A percentile compares a stretch with the other conserved stretches of the same genome.
Conservation (phyloP, 352 stramenopile species). For the Pythium brassicae region DNA sequence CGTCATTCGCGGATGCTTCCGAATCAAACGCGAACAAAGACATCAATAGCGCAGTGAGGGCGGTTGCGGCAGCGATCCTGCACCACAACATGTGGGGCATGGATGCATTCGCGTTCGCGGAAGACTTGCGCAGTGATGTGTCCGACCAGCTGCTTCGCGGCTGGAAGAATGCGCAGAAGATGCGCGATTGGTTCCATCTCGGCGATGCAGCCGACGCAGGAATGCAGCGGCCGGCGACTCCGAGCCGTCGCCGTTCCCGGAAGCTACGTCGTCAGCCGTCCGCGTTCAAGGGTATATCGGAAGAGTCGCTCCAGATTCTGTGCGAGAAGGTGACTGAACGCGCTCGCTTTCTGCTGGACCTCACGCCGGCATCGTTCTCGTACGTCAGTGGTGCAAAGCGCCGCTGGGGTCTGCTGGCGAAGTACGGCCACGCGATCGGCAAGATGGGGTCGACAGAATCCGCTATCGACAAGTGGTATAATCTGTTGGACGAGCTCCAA, state of each 20-base stretch:
- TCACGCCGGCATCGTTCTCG: slow-evolving; percentile 71
- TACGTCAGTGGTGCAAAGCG: slow-evolving; percentile 68
- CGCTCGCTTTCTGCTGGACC: slow-evolving; percentile 64
- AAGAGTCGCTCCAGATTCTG: slow-evolving; percentile 62
- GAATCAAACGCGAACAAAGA: slow-evolving; percentile 27
- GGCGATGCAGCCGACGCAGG: slow-evolving; percentile 64
- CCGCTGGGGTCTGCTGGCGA: slow-evolving; percentile 63
- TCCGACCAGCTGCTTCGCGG: slow-evolving; percentile 63
- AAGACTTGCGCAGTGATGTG: slow-evolving; percentile 51
- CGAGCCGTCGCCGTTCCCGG: slow-evolving; percentile 25
- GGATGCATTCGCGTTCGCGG: slow-evolving; percentile 68
- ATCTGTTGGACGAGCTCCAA: slow-evolving; percentile 72
- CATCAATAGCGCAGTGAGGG: slow-evolving; percentile 60
- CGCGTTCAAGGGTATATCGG: slow-evolving; percentile 70
- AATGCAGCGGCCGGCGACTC: slow-evolving; percentile 27
- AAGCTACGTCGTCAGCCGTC: slow-evolving; percentile 63
- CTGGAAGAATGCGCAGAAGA: slow-evolving; percentile 86
- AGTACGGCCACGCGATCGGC: slow-evolving; percentile 64
- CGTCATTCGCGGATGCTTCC: slow-evolving; percentile 38
- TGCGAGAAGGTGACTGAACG: slow-evolving; percentile 71
- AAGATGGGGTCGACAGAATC: slow-evolving; percentile 37
- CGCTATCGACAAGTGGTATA: slow-evolving; percentile 77
- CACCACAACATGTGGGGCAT: slow-evolving; percentile 87
- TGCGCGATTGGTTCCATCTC: slow-evolving; percentile 83
- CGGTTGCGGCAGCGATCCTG: slow-evolving; percentile 71